Percentiles rank a stretch among this genome's conserved stretches.
Evolutionary conservation across 805 yeast species (phyloP).

Genomic region (Candida chauliodis): DNA sequence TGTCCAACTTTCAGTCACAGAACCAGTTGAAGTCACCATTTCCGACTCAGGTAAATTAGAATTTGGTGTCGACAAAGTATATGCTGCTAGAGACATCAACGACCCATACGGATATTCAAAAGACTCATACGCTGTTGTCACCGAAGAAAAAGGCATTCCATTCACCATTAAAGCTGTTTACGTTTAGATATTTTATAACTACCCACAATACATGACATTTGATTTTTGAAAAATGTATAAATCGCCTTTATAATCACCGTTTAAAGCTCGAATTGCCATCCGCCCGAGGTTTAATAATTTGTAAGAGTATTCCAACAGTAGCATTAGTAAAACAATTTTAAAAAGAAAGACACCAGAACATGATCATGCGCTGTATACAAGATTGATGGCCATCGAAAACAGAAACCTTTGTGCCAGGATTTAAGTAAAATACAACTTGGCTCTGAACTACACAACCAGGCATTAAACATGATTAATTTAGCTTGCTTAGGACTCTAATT

Average conservation of each 20-base stretch:
- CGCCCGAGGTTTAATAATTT: not conserved
- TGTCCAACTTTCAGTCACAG: constrained; percentile 11
- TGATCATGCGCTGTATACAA: too few species aligned
- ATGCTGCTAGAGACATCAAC: constrained; percentile 23
- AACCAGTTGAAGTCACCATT: constrained; percentile 10
- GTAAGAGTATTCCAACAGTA: not conserved
- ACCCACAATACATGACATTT: not conserved
- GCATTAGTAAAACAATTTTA: not conserved
- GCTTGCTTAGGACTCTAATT: too few species aligned
- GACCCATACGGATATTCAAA: constrained; percentile 28
- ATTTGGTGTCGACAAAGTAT: constrained; percentile 18
- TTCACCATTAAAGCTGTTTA: constrained; percentile 5
- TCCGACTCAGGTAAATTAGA: constrained; percentile 7
- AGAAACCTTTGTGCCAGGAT: too few species aligned
- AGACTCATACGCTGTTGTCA: constrained; percentile 13
- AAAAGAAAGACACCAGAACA: too few species aligned
- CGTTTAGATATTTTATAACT: not conserved
- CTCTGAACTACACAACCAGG: too few species aligned
- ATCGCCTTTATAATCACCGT: too few species aligned
- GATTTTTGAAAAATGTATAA: too few species aligned
- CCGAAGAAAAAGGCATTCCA: constrained; percentile 7
- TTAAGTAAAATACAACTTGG: too few species aligned
- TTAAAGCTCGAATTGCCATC: too few species aligned
- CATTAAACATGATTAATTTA: too few species aligned
- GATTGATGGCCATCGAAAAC: too few species aligned